Percentiles rank a stretch among this genome's conserved stretches.
Conservation (phyloP, 495 filamentous ascomycete species). For the Friedmanniomyces simplex region DNA sequence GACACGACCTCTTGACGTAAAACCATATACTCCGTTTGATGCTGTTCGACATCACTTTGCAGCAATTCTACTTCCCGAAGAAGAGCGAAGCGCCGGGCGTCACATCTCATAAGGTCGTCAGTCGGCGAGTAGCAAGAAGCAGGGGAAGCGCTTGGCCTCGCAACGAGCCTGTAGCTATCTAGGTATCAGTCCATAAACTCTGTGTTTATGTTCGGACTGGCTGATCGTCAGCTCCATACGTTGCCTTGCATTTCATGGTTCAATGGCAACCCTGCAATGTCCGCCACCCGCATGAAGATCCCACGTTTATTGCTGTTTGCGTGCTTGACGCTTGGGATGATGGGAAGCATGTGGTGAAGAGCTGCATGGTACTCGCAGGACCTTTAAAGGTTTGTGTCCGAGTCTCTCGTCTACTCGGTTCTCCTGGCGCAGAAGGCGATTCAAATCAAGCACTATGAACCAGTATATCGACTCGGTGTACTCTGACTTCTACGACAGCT, state of each 20-base stretch:
- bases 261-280: not conserved
- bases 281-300: not conserved
- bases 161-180: not conserved
- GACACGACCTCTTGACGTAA: no score
- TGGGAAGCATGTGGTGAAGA: not conserved
- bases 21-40: no score
- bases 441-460: not conserved
- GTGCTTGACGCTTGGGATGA: not conserved
- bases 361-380: not conserved
- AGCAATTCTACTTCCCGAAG: no score
- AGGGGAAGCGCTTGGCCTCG: not conserved
- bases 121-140: not conserved
- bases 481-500: slow-evolving; percentile 4
- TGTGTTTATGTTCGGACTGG: not conserved
- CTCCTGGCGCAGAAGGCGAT: not conserved
- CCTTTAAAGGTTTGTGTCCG: not conserved
- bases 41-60: no score
- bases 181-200: not conserved
- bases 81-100: no score
- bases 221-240: not conserved
- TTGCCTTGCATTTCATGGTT: not conserved
- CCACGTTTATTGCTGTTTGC: not conserved
- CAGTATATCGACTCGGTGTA: not conserved
- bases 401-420: not conserved
- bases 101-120: no score